Base-by-base conservation (phyloP, 1,139 yeast species). In the Lodderomyces beijingensis region DNA sequence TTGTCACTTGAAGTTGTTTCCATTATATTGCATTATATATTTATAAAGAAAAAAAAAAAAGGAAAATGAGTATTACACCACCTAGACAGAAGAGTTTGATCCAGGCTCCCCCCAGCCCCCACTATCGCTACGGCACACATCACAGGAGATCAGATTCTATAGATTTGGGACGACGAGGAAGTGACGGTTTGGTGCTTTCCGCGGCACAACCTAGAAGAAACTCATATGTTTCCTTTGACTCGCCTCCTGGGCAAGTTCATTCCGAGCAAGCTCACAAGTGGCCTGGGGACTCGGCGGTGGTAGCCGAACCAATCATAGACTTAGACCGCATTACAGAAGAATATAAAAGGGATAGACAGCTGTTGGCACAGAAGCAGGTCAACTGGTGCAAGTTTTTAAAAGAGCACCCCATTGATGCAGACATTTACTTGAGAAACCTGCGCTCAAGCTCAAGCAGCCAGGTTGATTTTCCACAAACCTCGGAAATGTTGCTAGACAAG, bases 311-410 rank as follows among this genome's bases (percentile, higher is more conserved):
- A 13, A 19, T 32, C 5, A 51, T 51, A 11, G 55, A 51, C 29
- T 47, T 51, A 41, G 50, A 50, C 36, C 43, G 39, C 15, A 36
- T 51, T 5, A 46, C 46, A 3, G 44, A 39, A 25, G 42, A 44
- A 12, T 43, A 34, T 16, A 12, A 31, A 5, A 39, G 37, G 5
- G 36, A 40, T 26, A 41, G 45, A 29, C 28, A 42, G 19, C 32
- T 28, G 15, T 33, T 43, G 16, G 33, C 41, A 10, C 28, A 31
- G 14, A 25, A 22, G 10, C 30, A 32, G 24, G 25, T 37, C 6
- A 17, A 37, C n/a, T 33, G 37, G 40, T 20, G 25, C 20, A 30
- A 31, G 9, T 37, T 37, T 32, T 31, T 37, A 19, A 26, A 33
- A n/a, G 35, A 32, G 14, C 21, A 11, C 12, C 31, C 29, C 3